Evolutionary conservation across 2,329 filamentous ascomycete species (phyloP), one percentile per base, ranked within the genome.

Genomic region (Pseudogymnoascus pannorum): DNA sequence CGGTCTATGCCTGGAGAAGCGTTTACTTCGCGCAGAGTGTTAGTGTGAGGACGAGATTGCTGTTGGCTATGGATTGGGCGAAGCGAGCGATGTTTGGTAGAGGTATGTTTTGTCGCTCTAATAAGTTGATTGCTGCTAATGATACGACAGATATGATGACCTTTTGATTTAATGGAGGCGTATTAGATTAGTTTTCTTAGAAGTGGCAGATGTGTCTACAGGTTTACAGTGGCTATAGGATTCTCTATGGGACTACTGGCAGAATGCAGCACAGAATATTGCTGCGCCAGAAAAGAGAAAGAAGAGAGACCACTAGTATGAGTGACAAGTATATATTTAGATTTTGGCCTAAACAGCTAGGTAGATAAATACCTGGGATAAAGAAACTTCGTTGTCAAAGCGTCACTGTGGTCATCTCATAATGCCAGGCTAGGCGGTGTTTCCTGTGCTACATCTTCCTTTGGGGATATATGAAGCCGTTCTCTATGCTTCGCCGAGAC

Each of bases 1-100:
- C 92, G 0, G 93, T 97, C 57, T 99, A 99, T 74, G 84, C 96
- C 33, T 99, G 94, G 94, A 81, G 94, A 64, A 92, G 91, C 66
- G 88, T 97, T 12, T 99, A 99, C 76, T 99, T 99, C 78, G 92
- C 94, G 11, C 91, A 99, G 79, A 96, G 91, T 71, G 94, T 99
- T 57, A 97, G 92, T 75, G 82, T 97, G 63, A 81, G 94, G 67
- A 99, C 94, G 24, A 84, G 93, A 65, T 84, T 91, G 66, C 76
- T 99, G 70, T 80, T 99, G 75, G 92, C 92, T 16, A 97, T 99
- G 94, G 94, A 99, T 74, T 99, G 94, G 94, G 87, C 86, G n/a
- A 99, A 97, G 84, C 83, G 95, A 72, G 90, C 91, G 11, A 75
- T 99, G 20, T 99, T 99, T 78, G 94, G 94, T 67, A 83, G 94